These are phyloP conservation scores for Rhodocollybia butyracea DNA, from an alignment of 768 basidiomycete genomes.

Conservation along the genomic window DNA sequence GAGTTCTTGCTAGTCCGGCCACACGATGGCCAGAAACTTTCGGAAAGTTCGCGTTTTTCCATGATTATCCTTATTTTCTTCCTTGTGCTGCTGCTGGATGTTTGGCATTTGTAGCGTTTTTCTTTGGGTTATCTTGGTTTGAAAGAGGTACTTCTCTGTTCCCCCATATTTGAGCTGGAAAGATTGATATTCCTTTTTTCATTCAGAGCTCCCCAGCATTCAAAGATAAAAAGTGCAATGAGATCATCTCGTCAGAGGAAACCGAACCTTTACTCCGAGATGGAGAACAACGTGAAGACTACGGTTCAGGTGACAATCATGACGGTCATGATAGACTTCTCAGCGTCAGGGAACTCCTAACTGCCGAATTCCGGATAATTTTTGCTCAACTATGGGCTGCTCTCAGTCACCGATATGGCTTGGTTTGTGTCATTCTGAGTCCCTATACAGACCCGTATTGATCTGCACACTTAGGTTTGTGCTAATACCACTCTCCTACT, in stretches of 20 bases:
- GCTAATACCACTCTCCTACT: constrained; percentile 26
- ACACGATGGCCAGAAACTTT: constrained; percentile 24
- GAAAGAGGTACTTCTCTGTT: constrained; percentile 23
- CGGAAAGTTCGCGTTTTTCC: constrained; percentile 20
- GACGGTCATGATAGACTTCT: constrained; percentile 6
- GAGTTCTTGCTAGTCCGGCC: constrained; percentile 26
- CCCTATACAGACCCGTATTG: too few species aligned
- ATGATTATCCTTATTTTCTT: constrained; percentile 32
- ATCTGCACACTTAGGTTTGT: too few species aligned
- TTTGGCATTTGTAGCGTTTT: constrained; percentile 19
- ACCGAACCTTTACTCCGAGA: background rate
- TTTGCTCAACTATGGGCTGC: constrained; percentile 23
- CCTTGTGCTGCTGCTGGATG: constrained; percentile 28
- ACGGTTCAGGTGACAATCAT: background rate
- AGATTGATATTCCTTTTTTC: background rate
- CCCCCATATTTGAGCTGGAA: background rate
- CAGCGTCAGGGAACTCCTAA: constrained; percentile 19
- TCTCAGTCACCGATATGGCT: constrained; percentile 27
- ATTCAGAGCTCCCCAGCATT: background rate
- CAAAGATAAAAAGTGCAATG: background rate
- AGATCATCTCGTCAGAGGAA: background rate
- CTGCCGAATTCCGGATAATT: constrained; percentile 22
- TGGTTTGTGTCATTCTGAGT: too few species aligned
- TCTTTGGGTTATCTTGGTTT: constrained; percentile 20
- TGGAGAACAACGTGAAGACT: background rate